phyloP scores from a whole-genome alignment of 2,329 filamentous ascomycete species.

The Lachnellula willkommii region DNA sequence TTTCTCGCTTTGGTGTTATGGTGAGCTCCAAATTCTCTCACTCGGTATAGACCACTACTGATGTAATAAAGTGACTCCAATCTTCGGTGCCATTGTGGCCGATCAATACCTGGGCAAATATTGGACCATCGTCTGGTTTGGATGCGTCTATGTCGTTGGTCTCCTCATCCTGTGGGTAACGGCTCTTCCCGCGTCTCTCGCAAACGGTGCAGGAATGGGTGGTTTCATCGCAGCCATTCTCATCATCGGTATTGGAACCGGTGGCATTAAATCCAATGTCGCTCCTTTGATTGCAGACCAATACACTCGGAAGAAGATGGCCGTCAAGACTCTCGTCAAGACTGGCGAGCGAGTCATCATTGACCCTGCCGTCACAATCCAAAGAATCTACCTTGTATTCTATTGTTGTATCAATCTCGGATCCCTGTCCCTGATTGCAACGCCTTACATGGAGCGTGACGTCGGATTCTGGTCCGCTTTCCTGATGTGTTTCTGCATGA shows the following conservation, averaged over 20 bases:
- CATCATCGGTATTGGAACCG: slow-evolving; percentile 41
- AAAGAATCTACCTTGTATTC: slow-evolving; percentile 44
- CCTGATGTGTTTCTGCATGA: slow-evolving; percentile 46
- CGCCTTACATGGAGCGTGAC: slow-evolving; percentile 39
- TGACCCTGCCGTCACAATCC: slow-evolving; percentile 53
- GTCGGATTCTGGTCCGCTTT: slow-evolving; percentile 46
- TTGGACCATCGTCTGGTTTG: slow-evolving; percentile 52
- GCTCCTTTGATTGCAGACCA: slow-evolving; percentile 58
- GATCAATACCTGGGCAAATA: slow-evolving; percentile 56
- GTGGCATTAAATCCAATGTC: slow-evolving; percentile 62
- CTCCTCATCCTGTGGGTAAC: slow-evolving; percentile 51
- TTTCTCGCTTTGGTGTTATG: slow-evolving; percentile 48
- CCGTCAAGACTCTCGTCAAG: slow-evolving; percentile 40
- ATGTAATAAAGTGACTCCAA: slow-evolving; percentile 23
- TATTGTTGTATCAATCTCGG: slow-evolving; percentile 68
- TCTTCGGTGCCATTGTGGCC: slow-evolving; percentile 42
- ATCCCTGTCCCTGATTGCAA: slow-evolving; percentile 41
- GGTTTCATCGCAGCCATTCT: slow-evolving; percentile 48
- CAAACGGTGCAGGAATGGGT: slow-evolving; percentile 40
- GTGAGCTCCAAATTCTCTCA: slow-evolving; percentile 27
- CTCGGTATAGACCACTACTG: too few species aligned
- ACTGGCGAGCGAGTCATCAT: slow-evolving; percentile 55
- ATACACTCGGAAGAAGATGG: slow-evolving; percentile 38
- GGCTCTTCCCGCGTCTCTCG: slow-evolving; percentile 43
- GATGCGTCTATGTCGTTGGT: slow-evolving; percentile 45